Conservation (phyloP, 1,284 basidiomycete genomes). For the Apiotrichum montevideense region DNA sequence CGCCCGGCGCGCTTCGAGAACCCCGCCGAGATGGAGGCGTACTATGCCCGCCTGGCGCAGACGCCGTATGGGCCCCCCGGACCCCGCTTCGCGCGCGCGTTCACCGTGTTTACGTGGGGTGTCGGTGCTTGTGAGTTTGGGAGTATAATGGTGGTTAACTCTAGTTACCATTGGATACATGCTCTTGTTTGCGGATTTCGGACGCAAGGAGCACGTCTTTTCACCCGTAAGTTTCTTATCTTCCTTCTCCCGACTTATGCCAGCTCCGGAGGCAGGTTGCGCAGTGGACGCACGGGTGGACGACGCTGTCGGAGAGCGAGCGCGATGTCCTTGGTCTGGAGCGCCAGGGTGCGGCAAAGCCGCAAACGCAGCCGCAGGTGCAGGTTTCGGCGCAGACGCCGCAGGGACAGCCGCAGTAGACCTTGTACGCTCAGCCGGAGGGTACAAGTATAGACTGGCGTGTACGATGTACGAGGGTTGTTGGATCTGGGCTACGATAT, state of each 20-base stretch:
- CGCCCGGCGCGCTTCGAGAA: background rate
- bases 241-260: background rate
- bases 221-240: constrained; percentile 32
- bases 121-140: background rate
- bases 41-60: constrained; percentile 1
- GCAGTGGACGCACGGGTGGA: constrained; percentile 21
- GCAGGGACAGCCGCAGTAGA: no score
- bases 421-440: no score
- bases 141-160: background rate
- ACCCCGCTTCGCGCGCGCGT: background rate
- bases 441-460: no score
- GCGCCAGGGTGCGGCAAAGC: no score
- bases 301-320: constrained; percentile 28
- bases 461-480: no score
- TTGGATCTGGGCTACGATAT: no score
- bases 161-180: constrained; percentile 39
- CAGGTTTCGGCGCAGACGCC: no score
- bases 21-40: constrained; percentile 1
- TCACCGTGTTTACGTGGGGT: background rate
- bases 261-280: constrained; percentile 30
- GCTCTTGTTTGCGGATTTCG: constrained; percentile 42
- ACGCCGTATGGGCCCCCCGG: background rate
- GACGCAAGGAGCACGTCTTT: constrained; percentile 42
- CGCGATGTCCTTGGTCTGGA: constrained; percentile 24
- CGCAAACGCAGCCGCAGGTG: no score